Evolutionary conservation across 768 basidiomycete genomes (phyloP), one percentile per base, ranked within the genome.

Genomic region (Piloderma croceum): DNA sequence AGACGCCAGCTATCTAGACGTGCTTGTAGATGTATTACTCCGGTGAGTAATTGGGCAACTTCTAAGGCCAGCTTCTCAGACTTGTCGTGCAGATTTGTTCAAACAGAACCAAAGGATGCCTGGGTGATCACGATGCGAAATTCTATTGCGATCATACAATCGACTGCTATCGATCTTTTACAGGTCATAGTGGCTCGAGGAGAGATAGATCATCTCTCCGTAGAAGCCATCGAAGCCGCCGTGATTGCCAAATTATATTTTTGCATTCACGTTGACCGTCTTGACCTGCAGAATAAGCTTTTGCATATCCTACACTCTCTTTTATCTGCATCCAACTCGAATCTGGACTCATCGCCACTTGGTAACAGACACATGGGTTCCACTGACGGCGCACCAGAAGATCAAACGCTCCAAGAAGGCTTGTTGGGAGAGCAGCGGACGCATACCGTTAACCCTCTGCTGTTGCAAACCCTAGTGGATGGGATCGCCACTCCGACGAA

Each of bases 211-310:
- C 49, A 61, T 7, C 50, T 73, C 13, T 56, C 73, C 1, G 67
- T 90, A 2, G 76, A 83, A 42, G 66, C 67, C 18, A 68, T 93
- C 32, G 85, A 93, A 56, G 72, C 77, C 5, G 71, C 73, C 6
- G 69, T 94, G 33, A 69, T 91, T 20, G 73, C 74, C 34, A 90
- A 89, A 58, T 71, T 94, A 2, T 91, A 78, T 58, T 68, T 75
- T 35, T 81, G 73, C 34, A 67, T 96, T 23, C 86, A 93, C 54
- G 64, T 68, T 17, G 65, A 62, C 27, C 73, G 81, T 24, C 74
- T 91, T 29, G 87, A 94, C 52, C 69, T 92, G 11, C 96, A 98
- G 66, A 92, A 89, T 70, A 94, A 92, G 57, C 74, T 94, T 36
- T 74, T 98, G 3, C 90, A 92, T 55, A 76, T 94, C 10, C 74